phyloP scores from a whole-genome alignment of 1,284 basidiomycete species.

The Ustilago nuda region DNA sequence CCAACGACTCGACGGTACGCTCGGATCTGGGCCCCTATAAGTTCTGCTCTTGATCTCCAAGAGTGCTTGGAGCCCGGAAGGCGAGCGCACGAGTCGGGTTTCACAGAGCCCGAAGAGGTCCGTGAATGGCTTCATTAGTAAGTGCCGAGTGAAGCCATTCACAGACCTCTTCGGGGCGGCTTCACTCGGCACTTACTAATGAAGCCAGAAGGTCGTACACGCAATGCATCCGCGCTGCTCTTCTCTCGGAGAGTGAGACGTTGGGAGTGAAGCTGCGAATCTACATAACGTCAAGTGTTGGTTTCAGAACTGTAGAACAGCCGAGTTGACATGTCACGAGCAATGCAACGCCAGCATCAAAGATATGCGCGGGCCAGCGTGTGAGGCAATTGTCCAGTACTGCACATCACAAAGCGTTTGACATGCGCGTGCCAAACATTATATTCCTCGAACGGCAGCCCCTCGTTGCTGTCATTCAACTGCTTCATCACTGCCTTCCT shows the following conservation, averaged over 20 bases:
- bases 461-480: constrained; percentile 18
- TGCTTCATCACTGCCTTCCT: neutral
- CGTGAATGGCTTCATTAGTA: neutral
- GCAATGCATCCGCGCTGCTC: neutral
- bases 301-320: neutral
- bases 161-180: neutral
- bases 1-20: no score
- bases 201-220: neutral
- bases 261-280: neutral
- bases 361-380: constrained; percentile 1
- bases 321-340: constrained; percentile 36
- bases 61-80: no score
- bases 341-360: constrained; percentile 9
- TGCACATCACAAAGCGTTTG: constrained; percentile 19
- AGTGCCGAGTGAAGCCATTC: neutral
- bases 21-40: no score
- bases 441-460: neutral
- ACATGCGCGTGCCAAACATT: constrained; percentile 7
- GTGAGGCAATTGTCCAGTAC: constrained; percentile 2
- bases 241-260: neutral
- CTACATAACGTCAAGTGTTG: neutral
- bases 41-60: no score
- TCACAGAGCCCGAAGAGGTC: no score
- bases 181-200: neutral
- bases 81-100: no score